These are phyloP conservation scores for Xerocomus potaroensis DNA, from an alignment of 768 basidiomycete genomes.

Conservation along the genomic window DNA sequence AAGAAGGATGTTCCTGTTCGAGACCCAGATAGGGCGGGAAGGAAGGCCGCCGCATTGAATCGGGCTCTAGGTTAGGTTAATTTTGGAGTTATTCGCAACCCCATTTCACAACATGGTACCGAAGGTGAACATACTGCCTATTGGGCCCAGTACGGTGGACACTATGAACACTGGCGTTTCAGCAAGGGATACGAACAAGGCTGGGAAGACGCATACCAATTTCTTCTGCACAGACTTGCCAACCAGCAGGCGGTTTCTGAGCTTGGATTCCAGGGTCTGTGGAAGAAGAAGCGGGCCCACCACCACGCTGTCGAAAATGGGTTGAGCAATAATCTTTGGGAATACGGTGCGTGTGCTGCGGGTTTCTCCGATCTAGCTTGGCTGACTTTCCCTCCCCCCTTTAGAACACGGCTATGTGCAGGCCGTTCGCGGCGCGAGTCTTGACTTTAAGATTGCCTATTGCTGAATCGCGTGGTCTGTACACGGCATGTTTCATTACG, in stretches of 20 bases:
- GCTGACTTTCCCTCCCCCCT: background rate
- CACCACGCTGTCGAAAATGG: conserved; percentile 45
- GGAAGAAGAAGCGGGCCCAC: conserved; percentile 43
- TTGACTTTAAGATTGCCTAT: conserved; percentile 33
- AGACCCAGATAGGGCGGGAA: conserved; percentile 15
- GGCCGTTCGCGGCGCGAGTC: conserved; percentile 41
- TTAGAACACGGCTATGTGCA: conserved; percentile 63
- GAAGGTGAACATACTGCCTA: conserved; percentile 38
- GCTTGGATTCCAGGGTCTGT: conserved; percentile 62
- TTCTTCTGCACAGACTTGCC: conserved; percentile 36
- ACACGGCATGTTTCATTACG: background rate
- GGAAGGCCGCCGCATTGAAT: conserved; percentile 29
- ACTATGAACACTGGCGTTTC: conserved; percentile 68
- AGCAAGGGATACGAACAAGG: conserved; percentile 60
- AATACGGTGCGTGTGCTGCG: conserved; percentile 54
- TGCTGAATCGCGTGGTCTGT: conserved; percentile 23
- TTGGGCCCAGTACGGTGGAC: conserved; percentile 47
- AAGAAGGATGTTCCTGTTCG: conserved; percentile 18
- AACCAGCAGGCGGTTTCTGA: conserved; percentile 38
- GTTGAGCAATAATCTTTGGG: conserved; percentile 50
- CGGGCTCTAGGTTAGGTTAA: conserved; percentile 32
- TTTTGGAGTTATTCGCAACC: conserved; percentile 15
- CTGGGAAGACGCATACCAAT: conserved; percentile 67
- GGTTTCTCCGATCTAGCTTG: background rate
- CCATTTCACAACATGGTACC: conserved; percentile 9